Evolutionary conservation across 1,284 basidiomycete genomes (phyloP).

Genomic region (Microbotryum scabiosae): DNA sequence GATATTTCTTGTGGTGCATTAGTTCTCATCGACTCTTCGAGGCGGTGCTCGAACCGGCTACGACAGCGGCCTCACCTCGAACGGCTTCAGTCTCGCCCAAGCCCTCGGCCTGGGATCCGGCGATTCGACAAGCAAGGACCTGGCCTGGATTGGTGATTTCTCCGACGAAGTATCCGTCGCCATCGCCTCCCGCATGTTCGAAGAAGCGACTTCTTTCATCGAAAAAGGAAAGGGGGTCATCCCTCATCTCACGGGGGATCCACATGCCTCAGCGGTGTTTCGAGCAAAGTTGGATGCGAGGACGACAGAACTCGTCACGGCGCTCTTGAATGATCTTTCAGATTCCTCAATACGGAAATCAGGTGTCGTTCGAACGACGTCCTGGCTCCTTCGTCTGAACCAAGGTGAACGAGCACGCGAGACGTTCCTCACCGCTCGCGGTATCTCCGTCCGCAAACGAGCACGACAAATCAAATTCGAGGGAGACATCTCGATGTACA

Average conservation of each 20-base stretch:
- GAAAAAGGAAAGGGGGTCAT: slow-evolving; percentile 49
- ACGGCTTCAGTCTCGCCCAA: slow-evolving; percentile 27
- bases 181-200: slow-evolving; percentile 82
- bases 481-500: slow-evolving; percentile 69
- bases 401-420: slow-evolving; percentile 70
- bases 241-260: slow-evolving; percentile 29
- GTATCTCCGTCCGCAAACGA: slow-evolving; percentile 63
- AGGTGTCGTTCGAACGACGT: slow-evolving; percentile 60
- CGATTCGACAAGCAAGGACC: slow-evolving; percentile 55
- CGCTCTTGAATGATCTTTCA: slow-evolving; percentile 65
- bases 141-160: slow-evolving; percentile 79
- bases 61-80: slow-evolving; percentile 16
- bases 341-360: slow-evolving; percentile 70
- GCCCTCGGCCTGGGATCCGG: slow-evolving; percentile 30
- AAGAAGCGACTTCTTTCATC: slow-evolving; percentile 69
- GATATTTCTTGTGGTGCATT: too few species aligned
- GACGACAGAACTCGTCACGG: slow-evolving; percentile 59
- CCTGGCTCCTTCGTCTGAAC: slow-evolving; percentile 63
- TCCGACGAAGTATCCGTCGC: slow-evolving; percentile 84
- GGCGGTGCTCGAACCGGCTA: slow-evolving; percentile 15
- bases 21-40: slow-evolving; percentile 5
- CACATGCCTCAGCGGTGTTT: slow-evolving; percentile 42
- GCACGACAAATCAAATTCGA: slow-evolving; percentile 82
- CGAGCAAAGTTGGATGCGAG: slow-evolving; percentile 57
- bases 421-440: slow-evolving; percentile 72